Percentiles rank a stretch among this genome's conserved stretches.
Conservation (phyloP, 75 land plant species). For the Isoetes taiwanensis region DNA sequence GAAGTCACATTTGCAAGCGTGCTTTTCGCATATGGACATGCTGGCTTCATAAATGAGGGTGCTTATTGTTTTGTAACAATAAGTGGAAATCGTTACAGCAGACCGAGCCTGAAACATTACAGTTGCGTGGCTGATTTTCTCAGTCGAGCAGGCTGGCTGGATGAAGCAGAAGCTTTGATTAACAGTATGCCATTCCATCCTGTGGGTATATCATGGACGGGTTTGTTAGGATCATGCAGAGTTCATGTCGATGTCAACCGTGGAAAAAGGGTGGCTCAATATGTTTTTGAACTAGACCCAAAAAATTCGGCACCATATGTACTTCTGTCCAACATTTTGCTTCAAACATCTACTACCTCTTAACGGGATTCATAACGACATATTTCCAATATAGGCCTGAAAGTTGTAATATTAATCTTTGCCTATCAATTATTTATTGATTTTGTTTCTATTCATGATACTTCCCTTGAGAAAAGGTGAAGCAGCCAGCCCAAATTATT, state of each 20-base stretch:
- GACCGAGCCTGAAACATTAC: conserved; percentile 8
- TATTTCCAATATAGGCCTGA: too few relatives aligned
- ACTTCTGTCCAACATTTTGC: conserved; percentile 8
- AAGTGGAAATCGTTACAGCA: not conserved
- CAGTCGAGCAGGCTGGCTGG: conserved; percentile 7
- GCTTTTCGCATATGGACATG: too few relatives aligned
- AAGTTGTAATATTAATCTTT: too few relatives aligned
- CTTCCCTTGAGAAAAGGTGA: too few relatives aligned
- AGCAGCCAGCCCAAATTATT: too few relatives aligned
- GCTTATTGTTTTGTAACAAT: not conserved
- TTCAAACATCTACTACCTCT: too few relatives aligned
- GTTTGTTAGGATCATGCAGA: conserved; percentile 10
- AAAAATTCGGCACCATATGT: conserved; percentile 2
- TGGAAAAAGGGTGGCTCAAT: not conserved
- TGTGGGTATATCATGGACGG: not conserved
- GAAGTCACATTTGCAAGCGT: conserved; percentile 34
- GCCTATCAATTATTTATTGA: too few relatives aligned
- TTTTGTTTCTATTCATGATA: too few relatives aligned
- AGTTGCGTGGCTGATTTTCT: conserved; percentile 11
- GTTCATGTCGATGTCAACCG: not conserved
- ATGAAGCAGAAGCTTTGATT: not conserved
- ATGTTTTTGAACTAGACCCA: not conserved
- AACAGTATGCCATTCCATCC: conserved; percentile 13
- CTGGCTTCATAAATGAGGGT: not conserved
- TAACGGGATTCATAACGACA: too few relatives aligned